phyloP scores from a whole-genome alignment of 176 grass and related monocot genomes.

The Otatea glauca region DNA sequence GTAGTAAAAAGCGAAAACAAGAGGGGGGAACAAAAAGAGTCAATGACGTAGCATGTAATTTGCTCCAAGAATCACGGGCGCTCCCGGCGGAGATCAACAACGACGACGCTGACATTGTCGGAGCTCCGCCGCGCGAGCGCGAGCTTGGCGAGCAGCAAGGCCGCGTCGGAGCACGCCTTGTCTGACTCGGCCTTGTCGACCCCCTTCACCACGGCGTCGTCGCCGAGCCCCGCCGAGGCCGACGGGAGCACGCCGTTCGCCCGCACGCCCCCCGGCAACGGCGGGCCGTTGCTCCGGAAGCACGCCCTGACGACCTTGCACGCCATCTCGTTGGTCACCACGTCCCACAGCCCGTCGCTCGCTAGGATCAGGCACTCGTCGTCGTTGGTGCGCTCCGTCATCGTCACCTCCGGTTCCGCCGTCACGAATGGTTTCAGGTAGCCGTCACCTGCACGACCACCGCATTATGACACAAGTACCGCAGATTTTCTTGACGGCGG shows the following conservation, averaged over 20 bases:
- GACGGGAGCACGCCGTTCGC: constrained; percentile 32
- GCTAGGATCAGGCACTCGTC: constrained; percentile 74
- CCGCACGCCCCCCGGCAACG: not conserved
- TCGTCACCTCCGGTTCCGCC: constrained; percentile 67
- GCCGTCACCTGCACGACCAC: constrained; percentile 56
- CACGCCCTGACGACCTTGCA: constrained; percentile 53
- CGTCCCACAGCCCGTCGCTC: constrained; percentile 77
- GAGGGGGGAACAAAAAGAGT: not conserved
- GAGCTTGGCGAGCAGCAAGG: constrained; percentile 63
- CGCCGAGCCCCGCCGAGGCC: not conserved
- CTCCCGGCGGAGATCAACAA: constrained; percentile 58
- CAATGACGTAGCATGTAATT: constrained; percentile 21
- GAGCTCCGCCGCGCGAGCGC: constrained; percentile 54
- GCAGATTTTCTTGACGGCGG: not conserved
- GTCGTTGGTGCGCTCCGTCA: constrained; percentile 46
- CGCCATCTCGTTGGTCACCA: constrained; percentile 63
- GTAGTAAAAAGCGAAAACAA: not conserved
- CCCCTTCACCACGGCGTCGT: constrained; percentile 17
- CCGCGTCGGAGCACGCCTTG: constrained; percentile 54
- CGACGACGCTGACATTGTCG: constrained; percentile 76
- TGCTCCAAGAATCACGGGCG: constrained; percentile 32
- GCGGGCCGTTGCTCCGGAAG: constrained; percentile 44
- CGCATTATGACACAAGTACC: not conserved
- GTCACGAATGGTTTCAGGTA: constrained; percentile 79
- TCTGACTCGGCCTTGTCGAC: constrained; percentile 44